Conservation (phyloP, 371 early-diverging fungal species). For the Dichotomocladium elegans region DNA sequence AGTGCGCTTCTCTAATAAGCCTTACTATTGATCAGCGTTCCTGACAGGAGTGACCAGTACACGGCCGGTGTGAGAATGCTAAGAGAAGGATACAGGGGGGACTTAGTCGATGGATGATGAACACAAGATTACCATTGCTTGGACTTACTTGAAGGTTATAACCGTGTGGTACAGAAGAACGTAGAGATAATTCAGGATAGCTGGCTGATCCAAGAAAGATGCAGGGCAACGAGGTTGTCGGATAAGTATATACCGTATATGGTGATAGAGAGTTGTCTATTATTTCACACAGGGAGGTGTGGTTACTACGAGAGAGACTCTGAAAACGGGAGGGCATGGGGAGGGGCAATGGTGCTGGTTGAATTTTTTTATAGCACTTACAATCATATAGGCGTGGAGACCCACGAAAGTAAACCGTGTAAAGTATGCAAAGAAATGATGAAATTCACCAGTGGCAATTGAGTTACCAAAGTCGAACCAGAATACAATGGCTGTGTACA, state of each 20-base stretch:
- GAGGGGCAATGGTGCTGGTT: no score
- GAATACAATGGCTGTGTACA: conserved; percentile 40
- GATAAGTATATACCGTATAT: conserved; percentile 22
- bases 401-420: conserved; percentile 53
- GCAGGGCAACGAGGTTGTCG: conserved; percentile 12
- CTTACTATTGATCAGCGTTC: background rate
- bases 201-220: conserved; percentile 27
- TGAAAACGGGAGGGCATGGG: background rate
- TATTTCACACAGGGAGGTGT: no score
- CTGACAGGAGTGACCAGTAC: conserved; percentile 40
- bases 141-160: conserved; percentile 43
- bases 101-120: background rate
- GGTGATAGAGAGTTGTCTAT: conserved; percentile 22
- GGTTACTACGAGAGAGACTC: no score
- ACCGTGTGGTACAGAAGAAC: conserved; percentile 40
- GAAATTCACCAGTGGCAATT: background rate
- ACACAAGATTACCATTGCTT: background rate
- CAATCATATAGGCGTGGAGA: conserved; percentile 46
- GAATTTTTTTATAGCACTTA: conserved; percentile 22
- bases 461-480: conserved; percentile 37
- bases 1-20: no score
- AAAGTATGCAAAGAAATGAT: conserved; percentile 38
- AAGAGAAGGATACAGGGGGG: no score
- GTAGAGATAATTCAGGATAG: conserved; percentile 37
- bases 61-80: conserved; percentile 55